Base-by-base conservation (phyloP, 208 protist genomes). In the Trypanosoma lewisi region DNA sequence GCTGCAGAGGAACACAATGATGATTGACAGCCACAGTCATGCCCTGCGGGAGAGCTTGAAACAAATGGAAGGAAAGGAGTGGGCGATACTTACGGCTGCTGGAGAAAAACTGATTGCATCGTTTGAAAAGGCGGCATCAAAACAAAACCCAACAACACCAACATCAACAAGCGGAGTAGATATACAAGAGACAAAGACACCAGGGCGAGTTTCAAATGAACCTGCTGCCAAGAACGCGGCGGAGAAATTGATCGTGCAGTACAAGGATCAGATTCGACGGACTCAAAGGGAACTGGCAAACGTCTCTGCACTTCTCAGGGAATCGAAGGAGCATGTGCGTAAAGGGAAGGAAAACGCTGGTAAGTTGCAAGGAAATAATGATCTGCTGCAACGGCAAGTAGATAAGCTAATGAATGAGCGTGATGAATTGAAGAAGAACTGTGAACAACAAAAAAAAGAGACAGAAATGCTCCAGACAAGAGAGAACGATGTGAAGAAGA, bases 1-100 rank as follows among this genome's bases (percentile, higher is more conserved):
- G 53, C 21, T 9, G 1, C 41, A 66, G 41, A 65, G 57, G 19
- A 67, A 65, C 54, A 60, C 51, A 30, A 52, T 61, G 30, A 61
- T 73, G 67, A 66, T 73, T 47, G 58, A 73, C 6, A 51, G 44
- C 27, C 67, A 73, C 37, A 67, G 67, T 36, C 39, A 28, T n/a
- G 41, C 58, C 1, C 31, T 73, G 49, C 37, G 67, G 21, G 67
- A 66, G 34, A 60, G 6, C 25, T 8, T 67, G n/a, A 7, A 54
- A 44, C 4, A 66, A 42, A 37, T 58, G 34, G 67, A 73, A 37
- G 7, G 33, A 12, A 66, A 73, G 23, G 58, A 73, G 37, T 49
- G 67, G 52, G 28, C 23, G 2, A 51, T 61, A 9, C 51, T 73
- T 2, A 25, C 45, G 16, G 47, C 67, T 9, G 50, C 61, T 23